Base-by-base conservation (phyloP, 2,329 filamentous ascomycete genomes). In the Talaromyces sp. region DNA sequence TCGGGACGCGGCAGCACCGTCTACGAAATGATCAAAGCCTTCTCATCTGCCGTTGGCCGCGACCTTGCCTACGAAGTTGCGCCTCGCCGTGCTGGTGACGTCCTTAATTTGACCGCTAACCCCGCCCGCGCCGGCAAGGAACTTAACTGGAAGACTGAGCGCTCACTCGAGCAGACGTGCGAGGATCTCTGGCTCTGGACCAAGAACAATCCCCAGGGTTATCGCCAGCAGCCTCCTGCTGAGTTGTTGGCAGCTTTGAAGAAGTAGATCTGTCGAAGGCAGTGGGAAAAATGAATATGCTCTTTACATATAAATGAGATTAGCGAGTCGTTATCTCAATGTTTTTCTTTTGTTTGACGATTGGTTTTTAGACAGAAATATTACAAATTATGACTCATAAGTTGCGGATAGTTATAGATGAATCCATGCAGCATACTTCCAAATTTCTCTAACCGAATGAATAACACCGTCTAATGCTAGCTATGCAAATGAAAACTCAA, bases 111-210 rank as follows among this genome's bases (percentile, higher is more conserved):
- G 56, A 99, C 95, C 24, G 93, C 95, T 70, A 96, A 97, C 80
- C 91, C 95, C 13, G 85, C 86, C 3, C 87, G 92, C 43, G 95
- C 95, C 61, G 96, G 96, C 80, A 82, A 87, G 76, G 95, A 99
- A 82, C 85, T 99, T 62, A 84, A 88, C 68, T 99, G 95, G 95
- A 93, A 93, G 84, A 93, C 95, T 1, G 87, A 96, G 82, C 84
- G 90, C 66, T 93, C 91, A 22, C 87, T 99, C 76, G 94, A 98
- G 81, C 88, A 97, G 78, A 93, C 94, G 31, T 99, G 95, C 78
- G 87, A 89, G 71, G 93, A 99, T 79, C 84, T 99, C 70, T 99
- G 95, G 95, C 89, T 88, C 74, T 99, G 95, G 95, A 96, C 96
- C 16, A 85, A 90, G 81, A 98, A 97, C 82, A 98, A 98, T 82